Percentiles rank a stretch among this genome's conserved stretches.
Conservation (phyloP, 2,329 filamentous ascomycete genomes). For the Microcyclospora pomicola region DNA sequence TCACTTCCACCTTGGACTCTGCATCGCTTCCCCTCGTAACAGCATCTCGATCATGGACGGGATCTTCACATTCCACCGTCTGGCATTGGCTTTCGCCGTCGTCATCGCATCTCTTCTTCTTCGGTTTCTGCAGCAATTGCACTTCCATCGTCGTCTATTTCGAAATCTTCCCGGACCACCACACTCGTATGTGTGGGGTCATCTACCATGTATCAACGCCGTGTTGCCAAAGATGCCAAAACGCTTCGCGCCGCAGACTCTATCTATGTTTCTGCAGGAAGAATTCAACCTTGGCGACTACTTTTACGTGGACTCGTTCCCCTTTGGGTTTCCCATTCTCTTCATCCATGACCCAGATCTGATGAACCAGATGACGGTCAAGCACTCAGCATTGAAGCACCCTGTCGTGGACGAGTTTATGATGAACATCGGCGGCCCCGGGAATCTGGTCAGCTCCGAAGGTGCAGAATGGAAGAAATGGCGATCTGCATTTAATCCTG, state of each 20-base stretch:
- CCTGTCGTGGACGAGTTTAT: conserved; percentile 18
- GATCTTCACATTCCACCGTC: conserved; percentile 2
- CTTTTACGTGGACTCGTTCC: conserved; percentile 36
- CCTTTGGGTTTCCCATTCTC: conserved; percentile 22
- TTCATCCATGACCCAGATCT: conserved; percentile 27
- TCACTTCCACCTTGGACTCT: too few species aligned
- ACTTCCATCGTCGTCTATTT: conserved; percentile 14
- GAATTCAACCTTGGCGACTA: conserved; percentile 24
- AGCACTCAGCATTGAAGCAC: conserved; percentile 23
- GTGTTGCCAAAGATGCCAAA: conserved; percentile 21
- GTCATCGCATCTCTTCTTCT: conserved; percentile 11
- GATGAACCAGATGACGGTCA: conserved; percentile 25
- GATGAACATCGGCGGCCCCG: conserved; percentile 23
- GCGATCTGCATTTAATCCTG: conserved; percentile 31
- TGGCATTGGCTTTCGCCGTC: conserved; percentile 12
- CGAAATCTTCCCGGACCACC: conserved; percentile 26
- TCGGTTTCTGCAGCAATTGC: conserved; percentile 15
- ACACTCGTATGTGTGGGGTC: conserved; percentile 28
- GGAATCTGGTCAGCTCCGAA: conserved; percentile 26
- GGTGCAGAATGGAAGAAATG: conserved; percentile 31
- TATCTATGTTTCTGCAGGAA: conserved; percentile 22
- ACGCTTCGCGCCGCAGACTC: conserved; percentile 24
- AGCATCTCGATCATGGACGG: too few species aligned
- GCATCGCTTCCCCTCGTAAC: too few species aligned
- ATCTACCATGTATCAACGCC: conserved; percentile 27